Base-by-base conservation (phyloP, 1,139 yeast species). In the Debaryomycetaceae sp. region DNA sequence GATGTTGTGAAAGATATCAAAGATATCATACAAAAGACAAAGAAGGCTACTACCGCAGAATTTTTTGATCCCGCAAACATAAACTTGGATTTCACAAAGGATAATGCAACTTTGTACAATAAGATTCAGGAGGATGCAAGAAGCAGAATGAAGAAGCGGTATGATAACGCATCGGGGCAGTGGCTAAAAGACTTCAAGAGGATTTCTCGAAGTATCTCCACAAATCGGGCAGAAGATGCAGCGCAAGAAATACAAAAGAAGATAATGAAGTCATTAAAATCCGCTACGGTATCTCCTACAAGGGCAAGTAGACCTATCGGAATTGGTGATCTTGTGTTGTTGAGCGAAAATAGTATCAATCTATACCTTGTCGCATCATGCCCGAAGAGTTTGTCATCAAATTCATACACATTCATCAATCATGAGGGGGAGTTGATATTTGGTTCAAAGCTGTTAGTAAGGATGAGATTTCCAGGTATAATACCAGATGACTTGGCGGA, bases 351-450 rank as follows among this genome's bases (percentile, higher is more conserved):
- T n/a, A 60, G 61, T 42, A 55, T 65, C 6, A 57, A 60, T 33
- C 56, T 72, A 36, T 68, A 60, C 42, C 51, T 74, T 9, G 63
- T 74, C 3, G 72, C 63, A 7, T 62, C 57, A 2, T 50, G 60
- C 34, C 78, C 78, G 1, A 50, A 51, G 13, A 48, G 53, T 6
- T 51, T 72, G 7, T 57, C 54, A 5, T 58, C 67, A 0, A 50
- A 53, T 9, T 53, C 60, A 34, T 85, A 78, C 52, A 76, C 86
- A 0, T 73, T 81, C 48, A 66, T 82, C 41, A 76, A 77, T 46
- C 69, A 74, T 37, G 75, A 75, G 47, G 93, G 95, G 5, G 79
- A 73, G 40, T 63, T 85, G 6, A 55, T 68, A 1, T 81, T 75
- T 62, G 75, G 76, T 1, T 65, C 76, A 9, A 73, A 72, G 47